Percentiles rank a stretch among this genome's conserved stretches.
Evolutionary conservation across 2,329 filamentous ascomycete genomes (phyloP).

Genomic region (Beauveria pseudobassiana): DNA sequence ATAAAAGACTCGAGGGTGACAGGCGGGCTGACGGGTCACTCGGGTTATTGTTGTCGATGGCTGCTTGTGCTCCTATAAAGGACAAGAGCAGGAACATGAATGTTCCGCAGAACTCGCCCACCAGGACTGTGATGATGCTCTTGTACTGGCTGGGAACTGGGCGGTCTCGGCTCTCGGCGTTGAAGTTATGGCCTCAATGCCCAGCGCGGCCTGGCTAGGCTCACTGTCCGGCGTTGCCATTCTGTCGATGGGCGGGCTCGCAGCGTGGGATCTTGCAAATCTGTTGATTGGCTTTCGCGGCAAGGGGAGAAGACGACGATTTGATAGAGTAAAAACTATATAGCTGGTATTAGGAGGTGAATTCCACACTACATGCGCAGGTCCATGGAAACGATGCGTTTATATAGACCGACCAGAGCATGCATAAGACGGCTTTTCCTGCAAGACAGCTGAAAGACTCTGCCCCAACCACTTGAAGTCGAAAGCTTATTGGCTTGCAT

Average conservation of each 20-base stretch:
- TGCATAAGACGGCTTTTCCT: too few species aligned
- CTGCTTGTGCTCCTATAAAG: slow-evolving; percentile 33
- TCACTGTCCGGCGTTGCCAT: not conserved
- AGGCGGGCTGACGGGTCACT: slow-evolving; percentile 21
- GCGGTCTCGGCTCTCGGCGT: not conserved
- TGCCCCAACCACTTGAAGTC: too few species aligned
- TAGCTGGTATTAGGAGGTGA: too few species aligned
- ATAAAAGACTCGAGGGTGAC: slow-evolving; percentile 33
- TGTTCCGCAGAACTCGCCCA: slow-evolving; percentile 46
- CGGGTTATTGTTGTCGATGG: slow-evolving; percentile 25
- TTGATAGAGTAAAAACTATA: too few species aligned
- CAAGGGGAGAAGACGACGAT: too few species aligned
- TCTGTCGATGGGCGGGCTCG: not conserved
- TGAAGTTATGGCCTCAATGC: not conserved
- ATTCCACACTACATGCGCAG: too few species aligned
- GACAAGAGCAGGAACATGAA: slow-evolving; percentile 44
- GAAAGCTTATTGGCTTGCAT: too few species aligned
- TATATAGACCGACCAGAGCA: too few species aligned
- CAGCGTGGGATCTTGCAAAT: too few species aligned
- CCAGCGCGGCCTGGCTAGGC: not conserved
- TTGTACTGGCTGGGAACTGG: slow-evolving; percentile 3
- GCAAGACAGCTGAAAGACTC: too few species aligned
- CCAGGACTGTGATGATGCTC: not conserved
- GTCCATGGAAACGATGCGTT: too few species aligned
- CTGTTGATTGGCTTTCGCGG: too few species aligned